phyloP scores from a whole-genome alignment of 2,329 filamentous ascomycete genomes.

The Epichloe coenophiala region DNA sequence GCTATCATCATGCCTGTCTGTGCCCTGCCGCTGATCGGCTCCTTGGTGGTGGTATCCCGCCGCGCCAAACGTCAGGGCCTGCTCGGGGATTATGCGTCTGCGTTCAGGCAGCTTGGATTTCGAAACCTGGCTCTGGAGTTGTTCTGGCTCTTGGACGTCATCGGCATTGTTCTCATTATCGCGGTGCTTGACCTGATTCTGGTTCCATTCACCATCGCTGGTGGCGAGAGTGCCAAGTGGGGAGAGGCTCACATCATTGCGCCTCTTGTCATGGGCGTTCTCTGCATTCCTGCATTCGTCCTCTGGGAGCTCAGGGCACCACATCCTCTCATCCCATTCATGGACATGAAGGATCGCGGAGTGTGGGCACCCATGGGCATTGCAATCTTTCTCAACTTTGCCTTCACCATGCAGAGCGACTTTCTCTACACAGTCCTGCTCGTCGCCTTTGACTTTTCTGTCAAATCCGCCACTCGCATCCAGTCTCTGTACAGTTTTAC shows the following conservation, averaged over 20 bases:
- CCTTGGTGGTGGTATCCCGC: slow-evolving; percentile 42
- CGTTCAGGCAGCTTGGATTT: slow-evolving; percentile 25
- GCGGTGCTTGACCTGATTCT: slow-evolving; percentile 45
- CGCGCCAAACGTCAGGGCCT: slow-evolving; percentile 41
- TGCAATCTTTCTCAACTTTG: slow-evolving; percentile 25
- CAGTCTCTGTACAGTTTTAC: slow-evolving; percentile 35
- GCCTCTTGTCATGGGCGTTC: slow-evolving; percentile 43
- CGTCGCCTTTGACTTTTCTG: slow-evolving; percentile 34
- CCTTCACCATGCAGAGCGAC: slow-evolving; percentile 32
- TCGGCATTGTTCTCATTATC: slow-evolving; percentile 43
- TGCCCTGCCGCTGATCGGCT: slow-evolving; percentile 42
- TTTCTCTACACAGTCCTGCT: slow-evolving; percentile 40
- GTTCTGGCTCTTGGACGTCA: slow-evolving; percentile 42
- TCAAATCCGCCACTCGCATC: slow-evolving; percentile 36
- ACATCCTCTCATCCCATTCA: slow-evolving; percentile 42
- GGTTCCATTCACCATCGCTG: slow-evolving; percentile 47
- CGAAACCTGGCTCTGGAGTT: slow-evolving; percentile 26
- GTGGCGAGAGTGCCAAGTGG: slow-evolving; percentile 30
- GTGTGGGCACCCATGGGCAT: slow-evolving; percentile 33
- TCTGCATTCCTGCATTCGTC: slow-evolving; percentile 41
- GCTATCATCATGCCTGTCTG: slow-evolving; percentile 50
- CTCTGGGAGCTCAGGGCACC: slow-evolving; percentile 46
- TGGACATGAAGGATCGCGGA: slow-evolving; percentile 34
- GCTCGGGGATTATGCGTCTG: slow-evolving; percentile 13
- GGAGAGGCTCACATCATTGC: slow-evolving; percentile 35